Evolutionary conservation across 257 asterid genomes (phyloP).

Genomic region (Euphrasia confusa): DNA sequence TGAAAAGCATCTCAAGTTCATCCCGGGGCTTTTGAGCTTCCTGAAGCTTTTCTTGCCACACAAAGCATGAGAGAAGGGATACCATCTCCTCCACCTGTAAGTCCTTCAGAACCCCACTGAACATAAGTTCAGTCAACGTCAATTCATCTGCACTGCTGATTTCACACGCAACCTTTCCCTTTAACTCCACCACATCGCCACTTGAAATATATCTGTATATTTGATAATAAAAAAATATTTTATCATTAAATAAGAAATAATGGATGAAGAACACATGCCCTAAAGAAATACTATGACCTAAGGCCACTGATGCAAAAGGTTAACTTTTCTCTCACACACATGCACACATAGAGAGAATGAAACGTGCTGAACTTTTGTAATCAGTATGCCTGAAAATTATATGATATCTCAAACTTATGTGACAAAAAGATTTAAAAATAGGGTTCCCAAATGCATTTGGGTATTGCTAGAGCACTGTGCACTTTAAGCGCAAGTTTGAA

Average conservation of each 20-base stretch:
- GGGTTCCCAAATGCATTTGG: background rate
- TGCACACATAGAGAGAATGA: background rate
- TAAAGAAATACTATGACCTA: background rate
- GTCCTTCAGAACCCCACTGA: constrained; percentile 77
- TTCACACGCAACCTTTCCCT: constrained; percentile 94
- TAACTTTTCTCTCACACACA: background rate
- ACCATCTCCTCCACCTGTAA: constrained; percentile 87
- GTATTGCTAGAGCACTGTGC: constrained; percentile 4
- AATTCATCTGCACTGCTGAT: constrained; percentile 97
- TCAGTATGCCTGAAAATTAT: background rate
- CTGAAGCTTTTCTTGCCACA: constrained; percentile 94
- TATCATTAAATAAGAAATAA: constrained; percentile 14
- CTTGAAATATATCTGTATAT: constrained; percentile 63
- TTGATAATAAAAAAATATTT: background rate
- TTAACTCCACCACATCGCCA: constrained; percentile 79
- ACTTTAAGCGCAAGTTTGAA: constrained; percentile 16
- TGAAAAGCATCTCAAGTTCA: constrained; percentile 71
- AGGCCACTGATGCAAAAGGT: constrained; percentile 15
- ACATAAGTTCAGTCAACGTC: constrained; percentile 88
- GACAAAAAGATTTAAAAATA: background rate
- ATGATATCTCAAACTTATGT: background rate
- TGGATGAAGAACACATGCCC: constrained; percentile 6
- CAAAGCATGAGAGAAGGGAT: constrained; percentile 88
- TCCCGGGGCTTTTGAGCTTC: constrained; percentile 90
- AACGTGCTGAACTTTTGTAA: background rate